These are phyloP conservation scores for Colletotrichum higginsianum DNA, from an alignment of 2,329 filamentous ascomycete genomes.

Conservation along the genomic window DNA sequence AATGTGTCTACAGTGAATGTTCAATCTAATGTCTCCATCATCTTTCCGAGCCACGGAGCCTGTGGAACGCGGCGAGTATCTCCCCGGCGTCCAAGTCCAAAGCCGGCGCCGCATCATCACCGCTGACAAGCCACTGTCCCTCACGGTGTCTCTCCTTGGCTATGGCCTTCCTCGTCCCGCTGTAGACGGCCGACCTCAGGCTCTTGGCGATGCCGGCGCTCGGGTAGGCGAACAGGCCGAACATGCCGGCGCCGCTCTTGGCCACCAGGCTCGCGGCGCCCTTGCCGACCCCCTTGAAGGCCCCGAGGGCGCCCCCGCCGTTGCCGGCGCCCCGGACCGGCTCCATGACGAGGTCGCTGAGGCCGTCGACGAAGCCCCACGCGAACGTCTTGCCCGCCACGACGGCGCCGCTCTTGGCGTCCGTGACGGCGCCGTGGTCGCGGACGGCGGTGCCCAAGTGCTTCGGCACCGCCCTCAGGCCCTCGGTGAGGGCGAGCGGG, in stretches of 20 bases:
- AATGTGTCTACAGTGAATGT: too few relatives aligned
- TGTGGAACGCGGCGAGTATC: slow-evolving; percentile 7
- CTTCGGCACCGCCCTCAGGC: slow-evolving; percentile 66
- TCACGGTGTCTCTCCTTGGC: slow-evolving; percentile 19
- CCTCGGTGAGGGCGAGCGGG: slow-evolving; percentile 63
- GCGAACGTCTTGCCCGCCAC: slow-evolving; percentile 61
- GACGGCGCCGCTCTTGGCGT: slow-evolving; percentile 59
- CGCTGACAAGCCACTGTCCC: slow-evolving; percentile 30
- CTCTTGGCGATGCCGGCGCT: slow-evolving; percentile 42
- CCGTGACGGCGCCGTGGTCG: slow-evolving; percentile 54
- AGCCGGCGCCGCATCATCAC: background rate
- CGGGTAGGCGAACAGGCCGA: slow-evolving; percentile 43
- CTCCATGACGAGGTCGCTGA: slow-evolving; percentile 59
- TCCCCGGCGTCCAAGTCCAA: background rate
- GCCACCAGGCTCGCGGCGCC: slow-evolving; percentile 51
- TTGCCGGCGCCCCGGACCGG: slow-evolving; percentile 56
- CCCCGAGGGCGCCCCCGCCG: slow-evolving; percentile 56
- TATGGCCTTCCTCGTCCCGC: slow-evolving; percentile 20
- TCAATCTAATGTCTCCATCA: too few relatives aligned
- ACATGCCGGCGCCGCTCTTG: slow-evolving; percentile 42
- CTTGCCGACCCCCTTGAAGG: slow-evolving; percentile 58
- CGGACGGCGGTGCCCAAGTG: slow-evolving; percentile 65
- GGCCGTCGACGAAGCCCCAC: slow-evolving; percentile 60
- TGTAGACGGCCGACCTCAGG: slow-evolving; percentile 26
- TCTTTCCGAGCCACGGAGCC: background rate